Conservation (phyloP, 2,329 filamentous ascomycete genomes). For the Cladophialophora exuberans region DNA sequence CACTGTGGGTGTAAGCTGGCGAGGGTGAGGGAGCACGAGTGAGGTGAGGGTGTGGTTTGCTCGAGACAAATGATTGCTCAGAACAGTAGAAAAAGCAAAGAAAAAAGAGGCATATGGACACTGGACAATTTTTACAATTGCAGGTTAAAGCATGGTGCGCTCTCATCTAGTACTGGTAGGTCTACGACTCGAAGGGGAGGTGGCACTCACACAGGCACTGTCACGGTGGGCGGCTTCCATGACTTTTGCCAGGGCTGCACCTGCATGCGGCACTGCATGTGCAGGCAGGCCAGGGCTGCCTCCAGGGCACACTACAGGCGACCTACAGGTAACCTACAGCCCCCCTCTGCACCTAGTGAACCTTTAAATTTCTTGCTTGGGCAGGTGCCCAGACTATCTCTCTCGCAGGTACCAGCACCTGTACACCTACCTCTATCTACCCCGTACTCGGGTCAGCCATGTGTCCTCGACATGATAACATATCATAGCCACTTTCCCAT, state of each 20-base stretch:
- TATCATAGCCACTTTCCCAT: background rate
- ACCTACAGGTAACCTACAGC: too few relatives aligned
- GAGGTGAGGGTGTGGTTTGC: constrained; percentile 8
- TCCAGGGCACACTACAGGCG: too few relatives aligned
- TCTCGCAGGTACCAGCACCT: too few relatives aligned
- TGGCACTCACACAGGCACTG: background rate
- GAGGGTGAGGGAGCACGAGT: background rate
- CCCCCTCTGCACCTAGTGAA: too few relatives aligned
- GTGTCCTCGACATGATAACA: background rate
- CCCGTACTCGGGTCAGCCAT: background rate
- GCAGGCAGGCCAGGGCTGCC: too few relatives aligned
- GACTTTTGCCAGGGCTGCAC: background rate
- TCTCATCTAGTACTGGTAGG: background rate
- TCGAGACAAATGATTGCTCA: constrained; percentile 12
- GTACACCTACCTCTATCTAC: background rate
- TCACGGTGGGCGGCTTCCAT: too few relatives aligned
- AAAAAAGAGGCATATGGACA: constrained; percentile 10
- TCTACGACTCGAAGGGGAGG: background rate
- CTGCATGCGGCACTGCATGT: constrained; percentile 3
- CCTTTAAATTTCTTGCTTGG: too few relatives aligned
- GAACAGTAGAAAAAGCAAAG: constrained; percentile 4
- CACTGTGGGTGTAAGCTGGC: background rate
- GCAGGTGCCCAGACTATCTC: too few relatives aligned
- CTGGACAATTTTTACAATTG: constrained; percentile 3
- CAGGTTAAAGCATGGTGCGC: background rate